phyloP scores from a whole-genome alignment of 768 basidiomycete species.

The Lentinus brumalis region DNA sequence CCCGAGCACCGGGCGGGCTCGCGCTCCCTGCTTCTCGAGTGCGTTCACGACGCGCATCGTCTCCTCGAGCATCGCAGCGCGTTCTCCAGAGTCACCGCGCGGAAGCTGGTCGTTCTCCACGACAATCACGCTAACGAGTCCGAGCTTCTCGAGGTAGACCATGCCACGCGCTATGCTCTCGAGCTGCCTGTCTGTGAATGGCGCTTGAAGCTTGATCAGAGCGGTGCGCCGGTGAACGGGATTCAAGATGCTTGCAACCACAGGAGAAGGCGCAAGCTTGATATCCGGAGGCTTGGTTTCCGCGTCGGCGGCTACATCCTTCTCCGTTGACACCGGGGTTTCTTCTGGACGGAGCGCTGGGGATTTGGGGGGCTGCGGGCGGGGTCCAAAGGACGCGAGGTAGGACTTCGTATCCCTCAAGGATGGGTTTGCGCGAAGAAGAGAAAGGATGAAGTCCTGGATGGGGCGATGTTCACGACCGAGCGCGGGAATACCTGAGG shows the following conservation, averaged over 20 bases:
- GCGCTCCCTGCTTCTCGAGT: constrained; percentile 83
- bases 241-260: constrained; percentile 77
- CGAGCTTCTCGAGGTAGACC: constrained; percentile 94
- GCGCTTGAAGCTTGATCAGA: constrained; percentile 95
- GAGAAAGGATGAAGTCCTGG: constrained; percentile 95
- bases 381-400: constrained; percentile 85
- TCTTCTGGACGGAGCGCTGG: constrained; percentile 31
- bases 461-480: not conserved
- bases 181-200: constrained; percentile 90
- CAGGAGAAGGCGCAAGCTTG: constrained; percentile 44
- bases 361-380: constrained; percentile 40
- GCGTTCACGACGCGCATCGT: constrained; percentile 81
- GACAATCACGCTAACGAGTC: constrained; percentile 93
- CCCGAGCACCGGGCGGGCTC: constrained; percentile 86
- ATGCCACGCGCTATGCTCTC: constrained; percentile 93
- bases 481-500: not conserved
- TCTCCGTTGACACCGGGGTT: constrained; percentile 29
- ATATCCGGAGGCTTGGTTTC: constrained; percentile 39
- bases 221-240: constrained; percentile 86
- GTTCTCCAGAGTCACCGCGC: constrained; percentile 70
- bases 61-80: constrained; percentile 69
- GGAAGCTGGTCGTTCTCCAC: constrained; percentile 83
- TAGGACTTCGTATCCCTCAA: constrained; percentile 88
- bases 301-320: constrained; percentile 10
- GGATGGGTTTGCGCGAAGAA: constrained; percentile 91